Conservation (phyloP, 225 moss, liverwort and hornwort species). For the Physcomitrium patens region DNA sequence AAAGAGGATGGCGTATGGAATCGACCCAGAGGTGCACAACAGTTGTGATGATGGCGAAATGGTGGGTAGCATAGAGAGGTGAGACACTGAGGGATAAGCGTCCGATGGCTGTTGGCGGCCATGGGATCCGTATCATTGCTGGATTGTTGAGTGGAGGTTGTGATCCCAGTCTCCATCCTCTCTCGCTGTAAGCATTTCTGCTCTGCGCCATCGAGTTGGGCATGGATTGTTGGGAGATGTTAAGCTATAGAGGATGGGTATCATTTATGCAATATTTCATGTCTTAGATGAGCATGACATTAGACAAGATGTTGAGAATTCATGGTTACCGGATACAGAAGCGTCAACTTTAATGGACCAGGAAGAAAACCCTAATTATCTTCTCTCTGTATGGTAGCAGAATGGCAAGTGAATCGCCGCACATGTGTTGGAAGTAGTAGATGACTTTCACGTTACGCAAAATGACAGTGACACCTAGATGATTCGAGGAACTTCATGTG, state of each 20-base stretch:
- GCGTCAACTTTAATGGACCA: background rate
- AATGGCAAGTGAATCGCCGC: too few relatives aligned
- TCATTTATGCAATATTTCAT: too few relatives aligned
- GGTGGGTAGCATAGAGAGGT: constrained; percentile 47
- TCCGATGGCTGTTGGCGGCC: constrained; percentile 39
- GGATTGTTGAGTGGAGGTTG: constrained; percentile 63
- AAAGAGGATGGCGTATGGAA: background rate
- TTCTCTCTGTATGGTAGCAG: background rate
- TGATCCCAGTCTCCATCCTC: constrained; percentile 57
- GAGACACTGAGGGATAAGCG: constrained; percentile 37
- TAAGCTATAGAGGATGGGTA: too few relatives aligned
- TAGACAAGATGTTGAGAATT: too few relatives aligned
- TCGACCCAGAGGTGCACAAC: background rate
- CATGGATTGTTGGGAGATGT: background rate
- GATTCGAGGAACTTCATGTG: too few relatives aligned
- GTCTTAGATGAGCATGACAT: too few relatives aligned
- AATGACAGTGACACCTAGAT: too few relatives aligned
- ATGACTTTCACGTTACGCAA: too few relatives aligned
- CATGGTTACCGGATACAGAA: too few relatives aligned
- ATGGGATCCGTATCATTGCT: constrained; percentile 50
- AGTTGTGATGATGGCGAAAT: constrained; percentile 8
- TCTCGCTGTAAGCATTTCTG: constrained; percentile 53
- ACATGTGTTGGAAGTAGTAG: too few relatives aligned
- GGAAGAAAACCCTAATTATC: constrained; percentile 18
- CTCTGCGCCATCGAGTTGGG: background rate